Conservation (phyloP, 1,139 yeast species). For the Nakaseomyces kungkrabaensis region DNA sequence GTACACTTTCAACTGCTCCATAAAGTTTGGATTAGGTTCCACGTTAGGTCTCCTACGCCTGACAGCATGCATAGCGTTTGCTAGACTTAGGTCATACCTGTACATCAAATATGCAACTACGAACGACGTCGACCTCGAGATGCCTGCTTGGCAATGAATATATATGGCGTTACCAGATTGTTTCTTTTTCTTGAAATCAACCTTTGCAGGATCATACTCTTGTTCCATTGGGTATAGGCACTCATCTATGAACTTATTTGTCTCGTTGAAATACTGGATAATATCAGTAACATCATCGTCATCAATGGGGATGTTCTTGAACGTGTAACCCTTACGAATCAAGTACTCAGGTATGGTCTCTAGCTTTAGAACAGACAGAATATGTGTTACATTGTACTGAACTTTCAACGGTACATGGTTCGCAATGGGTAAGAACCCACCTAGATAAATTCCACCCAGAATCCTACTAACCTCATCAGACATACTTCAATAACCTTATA, state of each 20-base stretch:
- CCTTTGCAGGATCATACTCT: constrained; percentile 24
- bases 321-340: constrained; percentile 37
- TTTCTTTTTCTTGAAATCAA: constrained; percentile 31
- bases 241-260: constrained; percentile 56
- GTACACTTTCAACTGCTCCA: constrained; percentile 59
- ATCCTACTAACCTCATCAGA: constrained; percentile 34
- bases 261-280: constrained; percentile 46
- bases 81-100: constrained; percentile 46
- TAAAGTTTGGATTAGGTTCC: constrained; percentile 71
- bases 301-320: constrained; percentile 57
- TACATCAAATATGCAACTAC: constrained; percentile 74
- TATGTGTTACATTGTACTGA: constrained; percentile 49
- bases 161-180: constrained; percentile 40
- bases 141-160: constrained; percentile 80
- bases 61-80: constrained; percentile 65
- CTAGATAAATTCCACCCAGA: constrained; percentile 55
- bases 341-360: constrained; percentile 43
- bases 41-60: constrained; percentile 48
- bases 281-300: constrained; percentile 58
- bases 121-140: constrained; percentile 68
- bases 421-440: constrained; percentile 47
- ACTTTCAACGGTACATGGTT: constrained; percentile 36
- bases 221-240: constrained; percentile 42
- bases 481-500: neutral
- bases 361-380: constrained; percentile 60